Conservation (phyloP, 306 rosid genomes). For the Acacia melanoxylon region DNA sequence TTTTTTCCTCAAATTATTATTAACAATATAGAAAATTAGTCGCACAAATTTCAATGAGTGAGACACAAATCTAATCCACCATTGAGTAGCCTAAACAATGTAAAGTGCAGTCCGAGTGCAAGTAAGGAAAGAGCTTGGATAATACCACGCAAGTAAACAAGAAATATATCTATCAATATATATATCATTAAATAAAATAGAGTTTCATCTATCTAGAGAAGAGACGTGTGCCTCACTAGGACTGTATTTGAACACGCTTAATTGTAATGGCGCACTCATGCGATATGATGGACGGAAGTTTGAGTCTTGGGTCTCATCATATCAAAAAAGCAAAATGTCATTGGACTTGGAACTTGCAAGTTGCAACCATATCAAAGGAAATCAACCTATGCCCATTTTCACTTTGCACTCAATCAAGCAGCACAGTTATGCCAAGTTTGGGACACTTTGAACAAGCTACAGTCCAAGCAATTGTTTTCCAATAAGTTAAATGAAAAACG, state of each 20-base stretch:
- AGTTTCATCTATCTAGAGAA: conserved; percentile 19
- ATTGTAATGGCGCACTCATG: conserved; percentile 7
- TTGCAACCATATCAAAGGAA: conserved; percentile 26
- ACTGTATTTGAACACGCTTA: conserved; percentile 3
- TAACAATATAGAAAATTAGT: conserved; percentile 3
- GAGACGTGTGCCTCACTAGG: conserved; percentile 20
- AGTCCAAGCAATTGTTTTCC: neutral
- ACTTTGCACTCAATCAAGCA: conserved; percentile 20
- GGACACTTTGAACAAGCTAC: neutral
- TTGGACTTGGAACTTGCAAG: neutral
- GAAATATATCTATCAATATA: neutral
- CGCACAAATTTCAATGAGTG: conserved; percentile 11
- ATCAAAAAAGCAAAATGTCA: neutral
- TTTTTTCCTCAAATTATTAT: conserved; percentile 18
- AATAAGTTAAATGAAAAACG: neutral
- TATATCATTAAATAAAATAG: neutral
- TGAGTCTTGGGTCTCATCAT: conserved; percentile 6
- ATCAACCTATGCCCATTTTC: conserved; percentile 25
- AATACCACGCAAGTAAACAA: conserved; percentile 13
- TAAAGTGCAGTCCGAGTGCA: conserved; percentile 6
- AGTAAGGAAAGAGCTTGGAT: conserved; percentile 11
- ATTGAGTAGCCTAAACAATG: conserved; percentile 13
- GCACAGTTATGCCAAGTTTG: conserved; percentile 4
- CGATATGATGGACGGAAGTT: conserved; percentile 10
- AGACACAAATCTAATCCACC: conserved; percentile 18